Percentiles rank a stretch among this genome's conserved stretches.
Conservation (phyloP, 371 early-diverging fungal genomes). For the Rhizopus arrhizus region DNA sequence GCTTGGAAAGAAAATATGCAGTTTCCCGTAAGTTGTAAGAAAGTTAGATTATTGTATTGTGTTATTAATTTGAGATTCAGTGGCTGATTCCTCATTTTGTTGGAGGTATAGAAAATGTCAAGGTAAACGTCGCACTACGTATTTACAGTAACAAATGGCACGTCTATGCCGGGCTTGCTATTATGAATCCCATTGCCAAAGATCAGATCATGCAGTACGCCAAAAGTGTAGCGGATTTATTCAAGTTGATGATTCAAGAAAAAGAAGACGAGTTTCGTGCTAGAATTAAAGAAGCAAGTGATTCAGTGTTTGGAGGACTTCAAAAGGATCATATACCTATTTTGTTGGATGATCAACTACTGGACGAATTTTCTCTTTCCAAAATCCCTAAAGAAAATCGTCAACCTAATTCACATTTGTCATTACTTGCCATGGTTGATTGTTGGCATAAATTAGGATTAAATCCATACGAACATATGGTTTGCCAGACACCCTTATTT, state of each 20-base stretch:
- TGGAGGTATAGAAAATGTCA: constrained; percentile 95
- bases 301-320: constrained; percentile 83
- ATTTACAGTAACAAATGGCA: constrained; percentile 97
- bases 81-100: constrained; percentile 87
- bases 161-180: constrained; percentile 93
- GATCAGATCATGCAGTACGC: constrained; percentile 89
- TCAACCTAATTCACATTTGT: constrained; percentile 89
- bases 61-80: constrained; percentile 27
- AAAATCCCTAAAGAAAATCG: constrained; percentile 76
- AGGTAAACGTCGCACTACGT: constrained; percentile 87
- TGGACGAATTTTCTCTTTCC: constrained; percentile 89
- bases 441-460: constrained; percentile 86
- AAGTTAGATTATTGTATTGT: neutral
- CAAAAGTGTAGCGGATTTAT: constrained; percentile 83
- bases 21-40: constrained; percentile 69
- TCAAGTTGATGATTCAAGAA: constrained; percentile 92
- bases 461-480: constrained; percentile 92
- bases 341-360: constrained; percentile 75
- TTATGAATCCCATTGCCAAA: constrained; percentile 90
- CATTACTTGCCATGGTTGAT: constrained; percentile 90
- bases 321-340: constrained; percentile 65
- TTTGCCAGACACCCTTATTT: constrained; percentile 95
- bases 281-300: constrained; percentile 76
- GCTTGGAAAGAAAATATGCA: constrained; percentile 86
- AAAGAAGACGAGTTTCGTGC: constrained; percentile 75